These are phyloP conservation scores for Tilletia setariae DNA, from an alignment of 1,284 basidiomycete genomes.

Conservation along the genomic window DNA sequence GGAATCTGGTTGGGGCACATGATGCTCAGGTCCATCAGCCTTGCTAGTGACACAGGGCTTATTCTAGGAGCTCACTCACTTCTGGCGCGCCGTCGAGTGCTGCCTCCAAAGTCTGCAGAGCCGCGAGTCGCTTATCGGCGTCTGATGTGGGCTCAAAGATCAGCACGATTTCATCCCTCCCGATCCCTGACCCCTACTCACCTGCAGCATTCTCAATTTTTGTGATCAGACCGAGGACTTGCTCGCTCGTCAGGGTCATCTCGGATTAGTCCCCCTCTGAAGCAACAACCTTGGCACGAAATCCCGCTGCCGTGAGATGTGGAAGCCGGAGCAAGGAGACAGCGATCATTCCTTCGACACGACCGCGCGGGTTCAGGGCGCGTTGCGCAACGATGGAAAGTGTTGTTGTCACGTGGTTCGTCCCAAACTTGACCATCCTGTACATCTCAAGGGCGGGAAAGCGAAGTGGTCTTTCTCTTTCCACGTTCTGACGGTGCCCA, in stretches of 20 bases:
- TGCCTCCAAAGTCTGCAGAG: neutral
- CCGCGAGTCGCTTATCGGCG: slow-evolving; percentile 12
- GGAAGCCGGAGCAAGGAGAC: too few species aligned
- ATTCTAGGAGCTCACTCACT: neutral
- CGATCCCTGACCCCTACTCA: neutral
- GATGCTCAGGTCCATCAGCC: neutral
- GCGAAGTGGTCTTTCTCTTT: too few species aligned
- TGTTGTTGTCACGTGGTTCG: slow-evolving; percentile 7
- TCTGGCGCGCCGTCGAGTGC: slow-evolving; percentile 4
- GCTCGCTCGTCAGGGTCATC: slow-evolving; percentile 12
- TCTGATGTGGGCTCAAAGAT: neutral
- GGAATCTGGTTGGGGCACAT: slow-evolving; percentile 19
- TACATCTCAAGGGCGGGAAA: too few species aligned
- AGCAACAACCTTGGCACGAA: too few species aligned
- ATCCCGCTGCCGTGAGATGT: too few species aligned
- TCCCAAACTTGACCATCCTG: too few species aligned
- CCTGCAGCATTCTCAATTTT: slow-evolving; percentile 9
- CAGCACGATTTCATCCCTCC: neutral
- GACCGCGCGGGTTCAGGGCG: neutral
- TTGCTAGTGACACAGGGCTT: too few species aligned
- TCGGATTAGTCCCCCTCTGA: too few species aligned
- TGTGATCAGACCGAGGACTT: neutral
- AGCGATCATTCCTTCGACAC: neutral
- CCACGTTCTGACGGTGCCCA: too few species aligned
- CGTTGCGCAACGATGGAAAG: neutral